Conservation (phyloP, 2,329 filamentous ascomycete genomes). For the Fusarium sp. region DNA sequence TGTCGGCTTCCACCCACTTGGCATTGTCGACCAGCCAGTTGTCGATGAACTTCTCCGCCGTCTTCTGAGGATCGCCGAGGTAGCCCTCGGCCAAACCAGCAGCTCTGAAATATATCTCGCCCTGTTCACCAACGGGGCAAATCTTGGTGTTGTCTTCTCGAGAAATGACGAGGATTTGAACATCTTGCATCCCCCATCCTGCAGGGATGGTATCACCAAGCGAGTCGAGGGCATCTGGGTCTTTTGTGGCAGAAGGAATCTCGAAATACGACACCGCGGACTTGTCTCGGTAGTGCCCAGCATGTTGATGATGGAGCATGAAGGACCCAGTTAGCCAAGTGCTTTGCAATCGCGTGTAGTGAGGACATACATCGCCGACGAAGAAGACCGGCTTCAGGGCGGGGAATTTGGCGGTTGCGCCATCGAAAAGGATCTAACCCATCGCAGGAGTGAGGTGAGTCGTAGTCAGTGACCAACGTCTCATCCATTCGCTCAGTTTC, state of each 20-base stretch:
- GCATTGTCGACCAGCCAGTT: conserved; percentile 88
- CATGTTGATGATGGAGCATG: conserved; percentile 9
- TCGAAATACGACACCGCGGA: conserved; percentile 82
- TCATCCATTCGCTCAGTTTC: conserved; percentile 86
- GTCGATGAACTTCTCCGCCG: conserved; percentile 78
- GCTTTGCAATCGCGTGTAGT: conserved; percentile 84
- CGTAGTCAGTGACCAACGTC: conserved; percentile 73
- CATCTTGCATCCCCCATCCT: conserved; percentile 86
- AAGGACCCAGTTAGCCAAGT: conserved; percentile 75
- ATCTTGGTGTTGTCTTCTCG: conserved; percentile 74
- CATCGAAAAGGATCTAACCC: conserved; percentile 91
- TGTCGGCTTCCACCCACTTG: conserved; percentile 75
- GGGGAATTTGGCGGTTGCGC: conserved; percentile 77
- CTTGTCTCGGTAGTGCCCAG: conserved; percentile 16
- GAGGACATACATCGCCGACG: conserved; percentile 89
- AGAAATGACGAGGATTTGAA: conserved; percentile 87
- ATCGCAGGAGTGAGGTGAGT: conserved; percentile 94
- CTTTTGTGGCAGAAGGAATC: conserved; percentile 73
- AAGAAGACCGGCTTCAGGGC: conserved; percentile 80
- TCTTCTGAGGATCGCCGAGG: conserved; percentile 69
- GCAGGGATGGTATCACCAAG: conserved; percentile 80
- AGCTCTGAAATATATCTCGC: conserved; percentile 86
- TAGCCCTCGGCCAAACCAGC: conserved; percentile 89
- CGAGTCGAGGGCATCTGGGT: conserved; percentile 63
- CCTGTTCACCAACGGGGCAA: conserved; percentile 84